Percentiles rank a stretch among this genome's conserved stretches.
Conservation (phyloP, 2,329 filamentous ascomycete genomes). For the Fusarium coffeatum region DNA sequence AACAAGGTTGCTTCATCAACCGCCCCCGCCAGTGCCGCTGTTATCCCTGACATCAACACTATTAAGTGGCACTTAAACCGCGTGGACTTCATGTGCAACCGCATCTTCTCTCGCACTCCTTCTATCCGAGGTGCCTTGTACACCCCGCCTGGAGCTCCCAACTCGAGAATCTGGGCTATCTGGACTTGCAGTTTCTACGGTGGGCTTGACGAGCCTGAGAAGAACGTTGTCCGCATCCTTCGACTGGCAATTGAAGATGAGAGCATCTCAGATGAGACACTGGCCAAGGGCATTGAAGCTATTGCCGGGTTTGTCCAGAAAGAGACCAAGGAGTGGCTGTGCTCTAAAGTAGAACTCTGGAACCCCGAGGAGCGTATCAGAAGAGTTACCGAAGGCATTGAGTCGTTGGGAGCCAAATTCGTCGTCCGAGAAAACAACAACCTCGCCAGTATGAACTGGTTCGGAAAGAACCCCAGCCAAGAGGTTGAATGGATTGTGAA, state of each 20-base stretch:
- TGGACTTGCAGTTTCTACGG: constrained; percentile 77
- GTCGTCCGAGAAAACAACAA: constrained; percentile 72
- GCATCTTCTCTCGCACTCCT: constrained; percentile 68
- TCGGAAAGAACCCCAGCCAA: constrained; percentile 63
- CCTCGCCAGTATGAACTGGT: constrained; percentile 79
- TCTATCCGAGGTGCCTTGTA: constrained; percentile 77
- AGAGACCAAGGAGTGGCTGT: constrained; percentile 78
- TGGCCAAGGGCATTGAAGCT: constrained; percentile 66
- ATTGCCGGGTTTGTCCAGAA: constrained; percentile 74
- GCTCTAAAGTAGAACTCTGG: constrained; percentile 82
- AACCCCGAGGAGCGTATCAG: constrained; percentile 73
- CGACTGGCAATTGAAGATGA: constrained; percentile 74
- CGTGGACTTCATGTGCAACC: constrained; percentile 79
- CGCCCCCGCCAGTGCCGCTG: constrained; percentile 49
- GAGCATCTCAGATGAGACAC: constrained; percentile 53
- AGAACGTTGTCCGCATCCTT: constrained; percentile 77
- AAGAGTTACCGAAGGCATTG: constrained; percentile 57
- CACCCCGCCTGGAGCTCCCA: constrained; percentile 57
- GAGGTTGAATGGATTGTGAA: constrained; percentile 78
- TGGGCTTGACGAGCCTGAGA: constrained; percentile 62
- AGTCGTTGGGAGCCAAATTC: constrained; percentile 61
- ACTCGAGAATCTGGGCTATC: constrained; percentile 75
- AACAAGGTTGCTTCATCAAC: constrained; percentile 57
- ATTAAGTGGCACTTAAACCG: constrained; percentile 74
- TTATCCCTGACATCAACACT: constrained; percentile 50